Conservation (phyloP, 2,329 filamentous ascomycete genomes). For the Epichloe typhina region DNA sequence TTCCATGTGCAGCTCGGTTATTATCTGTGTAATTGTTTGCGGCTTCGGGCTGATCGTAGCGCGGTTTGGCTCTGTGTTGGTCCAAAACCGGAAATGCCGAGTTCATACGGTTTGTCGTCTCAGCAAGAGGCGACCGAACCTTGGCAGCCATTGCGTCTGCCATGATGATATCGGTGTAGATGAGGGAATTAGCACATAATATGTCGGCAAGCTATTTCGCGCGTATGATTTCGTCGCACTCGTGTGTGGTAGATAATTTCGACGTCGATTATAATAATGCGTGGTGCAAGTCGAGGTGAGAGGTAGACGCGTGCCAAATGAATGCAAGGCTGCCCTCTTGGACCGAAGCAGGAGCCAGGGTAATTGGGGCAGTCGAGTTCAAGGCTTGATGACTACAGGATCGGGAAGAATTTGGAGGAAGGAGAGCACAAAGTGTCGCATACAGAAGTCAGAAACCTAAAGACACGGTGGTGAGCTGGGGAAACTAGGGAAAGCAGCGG, state of each 20-base stretch:
- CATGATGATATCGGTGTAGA: slow-evolving; percentile 12
- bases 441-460: background rate
- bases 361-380: background rate
- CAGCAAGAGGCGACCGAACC: slow-evolving; percentile 29
- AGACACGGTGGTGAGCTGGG: background rate
- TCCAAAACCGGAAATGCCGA: slow-evolving; percentile 20
- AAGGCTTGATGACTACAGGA: background rate
- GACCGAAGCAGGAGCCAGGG: slow-evolving; percentile 1
- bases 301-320: slow-evolving; percentile 1
- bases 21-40: slow-evolving; percentile 2
- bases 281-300: background rate
- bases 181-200: slow-evolving; percentile 23
- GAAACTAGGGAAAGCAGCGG: background rate
- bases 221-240: slow-evolving; percentile 3
- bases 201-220: slow-evolving; percentile 9
- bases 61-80: slow-evolving; percentile 17
- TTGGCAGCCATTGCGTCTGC: slow-evolving; percentile 19
- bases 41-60: slow-evolving; percentile 13
- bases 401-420: background rate
- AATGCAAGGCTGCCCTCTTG: background rate
- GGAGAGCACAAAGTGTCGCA: background rate
- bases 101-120: slow-evolving; percentile 35
- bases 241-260: slow-evolving; percentile 2
- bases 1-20: slow-evolving; percentile 3
- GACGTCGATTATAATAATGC: background rate